Evolutionary conservation across 2,329 filamentous ascomycete genomes (phyloP).

Genomic region (Neonectria sp.): DNA sequence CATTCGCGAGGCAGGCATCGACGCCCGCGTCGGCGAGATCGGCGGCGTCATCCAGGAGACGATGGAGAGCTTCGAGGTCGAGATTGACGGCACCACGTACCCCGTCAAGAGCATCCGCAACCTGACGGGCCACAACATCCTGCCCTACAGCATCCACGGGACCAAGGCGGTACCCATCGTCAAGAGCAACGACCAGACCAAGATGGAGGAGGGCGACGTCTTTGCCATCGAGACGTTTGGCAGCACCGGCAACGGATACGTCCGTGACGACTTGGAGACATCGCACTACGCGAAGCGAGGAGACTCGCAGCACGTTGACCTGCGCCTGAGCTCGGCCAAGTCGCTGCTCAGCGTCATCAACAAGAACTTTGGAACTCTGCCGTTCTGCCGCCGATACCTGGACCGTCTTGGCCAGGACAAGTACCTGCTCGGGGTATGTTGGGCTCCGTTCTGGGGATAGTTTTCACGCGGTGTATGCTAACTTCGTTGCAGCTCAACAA

Average conservation of each 20-base stretch:
- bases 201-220: conserved; percentile 98
- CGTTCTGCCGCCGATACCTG: conserved; percentile 91
- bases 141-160: conserved; percentile 91
- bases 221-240: conserved; percentile 98
- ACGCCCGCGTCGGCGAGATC: conserved; percentile 89
- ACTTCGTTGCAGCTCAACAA: conserved; percentile 78
- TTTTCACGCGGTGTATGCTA: conserved; percentile 17
- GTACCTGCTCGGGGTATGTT: conserved; percentile 86
- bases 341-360: conserved; percentile 89
- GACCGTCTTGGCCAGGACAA: conserved; percentile 96
- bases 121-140: conserved; percentile 91
- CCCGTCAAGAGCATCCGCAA: conserved; percentile 90
- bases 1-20: conserved; percentile 87
- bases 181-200: conserved; percentile 88
- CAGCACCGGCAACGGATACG: conserved; percentile 90
- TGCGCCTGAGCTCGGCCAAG: conserved; percentile 87
- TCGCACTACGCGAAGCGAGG: conserved; percentile 87
- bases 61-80: conserved; percentile 94
- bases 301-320: conserved; percentile 81
- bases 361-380: conserved; percentile 95
- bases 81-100: conserved; percentile 83
- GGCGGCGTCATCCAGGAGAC: conserved; percentile 88
- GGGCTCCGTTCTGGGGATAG: conserved; percentile 27
- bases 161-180: conserved; percentile 96
- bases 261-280: conserved; percentile 89